phyloP scores from a whole-genome alignment of 176 grass and related monocot genomes.

The Cocos nucifera region DNA sequence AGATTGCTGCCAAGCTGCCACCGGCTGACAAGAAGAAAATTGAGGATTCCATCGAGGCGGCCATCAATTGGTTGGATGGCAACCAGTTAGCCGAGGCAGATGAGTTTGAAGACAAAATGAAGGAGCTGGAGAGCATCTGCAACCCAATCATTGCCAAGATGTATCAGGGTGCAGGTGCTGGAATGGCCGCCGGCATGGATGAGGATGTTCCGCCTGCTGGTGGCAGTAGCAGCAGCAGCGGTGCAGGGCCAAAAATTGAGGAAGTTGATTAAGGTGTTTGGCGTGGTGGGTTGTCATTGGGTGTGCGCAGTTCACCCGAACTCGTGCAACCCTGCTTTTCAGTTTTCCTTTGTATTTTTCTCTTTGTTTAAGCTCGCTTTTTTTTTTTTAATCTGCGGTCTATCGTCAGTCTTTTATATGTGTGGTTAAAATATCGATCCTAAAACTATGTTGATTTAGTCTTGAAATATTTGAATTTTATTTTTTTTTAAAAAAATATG shows the following conservation, averaged over 20 bases:
- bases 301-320: no score
- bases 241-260: slow-evolving; percentile 54
- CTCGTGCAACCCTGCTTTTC: no score
- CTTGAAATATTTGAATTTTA: no score
- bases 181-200: slow-evolving; percentile 7
- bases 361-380: no score
- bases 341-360: no score
- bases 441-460: no score
- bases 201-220: slow-evolving; percentile 19
- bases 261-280: neutral
- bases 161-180: slow-evolving; percentile 14
- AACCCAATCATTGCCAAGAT: no score
- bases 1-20: slow-evolving; percentile 36
- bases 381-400: no score
- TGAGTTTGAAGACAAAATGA: slow-evolving; percentile 59
- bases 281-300: neutral
- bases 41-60: slow-evolving; percentile 41
- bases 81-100: slow-evolving; percentile 52
- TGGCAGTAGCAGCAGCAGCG: neutral
- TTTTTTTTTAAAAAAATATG: no score
- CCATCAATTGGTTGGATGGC: slow-evolving; percentile 43
- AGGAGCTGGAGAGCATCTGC: slow-evolving; percentile 35
- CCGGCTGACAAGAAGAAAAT: slow-evolving; percentile 41
- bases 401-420: no score
- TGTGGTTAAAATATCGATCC: no score